These are phyloP conservation scores for Crithidia fasciculata DNA, from an alignment of 208 protist species.

Conservation along the genomic window DNA sequence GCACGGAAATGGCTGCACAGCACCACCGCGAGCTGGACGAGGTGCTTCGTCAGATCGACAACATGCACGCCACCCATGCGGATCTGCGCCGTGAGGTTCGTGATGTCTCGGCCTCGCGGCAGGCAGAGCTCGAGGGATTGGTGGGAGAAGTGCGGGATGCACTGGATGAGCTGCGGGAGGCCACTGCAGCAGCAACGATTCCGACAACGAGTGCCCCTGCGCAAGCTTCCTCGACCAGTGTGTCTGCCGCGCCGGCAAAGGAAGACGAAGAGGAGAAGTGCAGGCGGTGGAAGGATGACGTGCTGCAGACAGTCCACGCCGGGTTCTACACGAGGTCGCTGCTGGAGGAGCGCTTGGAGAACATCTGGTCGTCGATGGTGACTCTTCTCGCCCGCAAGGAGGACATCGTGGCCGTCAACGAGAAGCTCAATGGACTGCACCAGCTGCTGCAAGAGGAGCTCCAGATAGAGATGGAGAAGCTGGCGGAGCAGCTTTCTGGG, in stretches of 20 bases:
- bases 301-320: constrained; percentile 21
- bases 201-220: too few relatives aligned
- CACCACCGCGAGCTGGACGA: neutral
- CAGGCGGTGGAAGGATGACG: constrained; percentile 14
- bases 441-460: constrained; percentile 48
- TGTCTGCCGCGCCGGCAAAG: neutral
- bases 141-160: constrained; percentile 11
- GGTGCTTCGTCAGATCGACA: neutral
- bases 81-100: constrained; percentile 17
- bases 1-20: neutral
- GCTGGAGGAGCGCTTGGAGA: constrained; percentile 78
- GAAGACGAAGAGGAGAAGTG: neutral
- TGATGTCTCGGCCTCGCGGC: neutral
- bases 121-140: neutral
- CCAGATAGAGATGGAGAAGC: constrained; percentile 35
- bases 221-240: too few relatives aligned
- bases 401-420: constrained; percentile 59
- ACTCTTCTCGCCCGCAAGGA: constrained; percentile 72
- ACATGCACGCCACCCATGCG: neutral
- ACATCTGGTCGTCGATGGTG: constrained; percentile 71
- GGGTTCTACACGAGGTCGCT: constrained; percentile 44
- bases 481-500: constrained; percentile 44
- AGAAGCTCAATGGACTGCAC: constrained; percentile 62
- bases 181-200: neutral
- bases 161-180: constrained; percentile 2